Base-by-base conservation (phyloP, 2,329 filamentous ascomycete species). In the Laburnicola sp. region DNA sequence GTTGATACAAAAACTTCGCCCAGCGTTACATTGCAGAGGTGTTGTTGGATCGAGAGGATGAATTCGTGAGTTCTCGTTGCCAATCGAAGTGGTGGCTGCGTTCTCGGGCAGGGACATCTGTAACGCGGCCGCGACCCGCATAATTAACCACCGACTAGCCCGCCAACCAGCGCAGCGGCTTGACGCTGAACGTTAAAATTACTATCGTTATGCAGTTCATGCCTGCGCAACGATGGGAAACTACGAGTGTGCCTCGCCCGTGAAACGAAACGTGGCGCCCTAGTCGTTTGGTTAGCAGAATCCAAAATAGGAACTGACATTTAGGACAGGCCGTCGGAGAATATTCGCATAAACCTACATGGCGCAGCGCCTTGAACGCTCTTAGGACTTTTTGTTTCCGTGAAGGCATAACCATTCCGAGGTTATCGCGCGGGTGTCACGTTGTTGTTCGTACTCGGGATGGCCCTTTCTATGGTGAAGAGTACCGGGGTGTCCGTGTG, bases 381-480 rank as follows among this genome's bases (percentile, higher is more conserved):
- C 37, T n/a, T 21, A 26, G 26, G n/a, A 37, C 5, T 11, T 32
- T 21, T n/a, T 21, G 28, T 32, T 10, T 16, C 26, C n/a, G 8
- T 10, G 8, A 16, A 8, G 22, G 27, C 25, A 28, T 28, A 10
- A 36, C 27, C n/a, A 42, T 21, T 35, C 26, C 36, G 38, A 27
- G 25, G 32, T 50, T 41, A 48, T 36, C 50, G 34, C 16, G 43
- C 27, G 32, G 36, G 25, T 27, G 36, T 48, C 23, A 27, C 41
- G 28, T 16, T 27, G 26, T 7, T 11, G 23, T 37, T 31, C 34
- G 38, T 36, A 30, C 38, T 22, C 41, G 45, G 21, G 8, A 22
- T 34, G 2, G 59, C 59, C 37, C 65, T 57, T 58, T 80, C 76
- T 21, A 80, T 73, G 3, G 78, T 80, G 56, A 80, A 80, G 16